These are phyloP conservation scores for Withania somnifera DNA, from an alignment of 305 asterid species.

Conservation along the genomic window DNA sequence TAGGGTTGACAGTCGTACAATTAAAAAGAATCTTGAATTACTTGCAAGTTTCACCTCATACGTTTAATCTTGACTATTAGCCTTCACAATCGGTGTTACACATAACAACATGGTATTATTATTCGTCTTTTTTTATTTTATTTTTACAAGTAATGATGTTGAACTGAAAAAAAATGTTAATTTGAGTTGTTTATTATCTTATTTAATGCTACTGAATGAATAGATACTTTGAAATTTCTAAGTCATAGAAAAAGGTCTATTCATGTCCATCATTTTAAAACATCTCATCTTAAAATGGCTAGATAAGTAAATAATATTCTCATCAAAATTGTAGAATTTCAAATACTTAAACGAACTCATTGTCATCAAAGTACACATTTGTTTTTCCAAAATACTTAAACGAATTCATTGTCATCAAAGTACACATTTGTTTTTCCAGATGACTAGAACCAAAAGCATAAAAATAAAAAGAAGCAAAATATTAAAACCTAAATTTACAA, in stretches of 20 bases:
- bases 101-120: too few species aligned
- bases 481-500: not conserved
- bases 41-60: too few species aligned
- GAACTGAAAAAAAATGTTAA: not conserved
- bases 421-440: not conserved
- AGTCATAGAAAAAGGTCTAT: too few species aligned
- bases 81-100: not conserved
- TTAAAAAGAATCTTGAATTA: too few species aligned
- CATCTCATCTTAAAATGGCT: not conserved
- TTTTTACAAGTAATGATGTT: not conserved
- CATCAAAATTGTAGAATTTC: not conserved
- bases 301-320: too few species aligned
- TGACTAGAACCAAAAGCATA: not conserved
- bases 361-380: too few species aligned
- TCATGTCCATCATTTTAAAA: not conserved
- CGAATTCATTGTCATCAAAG: too few species aligned
- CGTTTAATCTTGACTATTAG: too few species aligned
- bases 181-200: not conserved
- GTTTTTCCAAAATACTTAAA: too few species aligned
- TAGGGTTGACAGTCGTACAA: too few species aligned
- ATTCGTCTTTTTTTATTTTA: too few species aligned
- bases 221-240: too few species aligned
- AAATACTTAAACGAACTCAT: not conserved
- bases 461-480: not conserved
- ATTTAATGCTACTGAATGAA: not conserved